Percentiles rank a stretch among this genome's conserved stretches.
phyloP scores from a whole-genome alignment of 352 stramenopile species.

The Nothophytophthora sp. region DNA sequence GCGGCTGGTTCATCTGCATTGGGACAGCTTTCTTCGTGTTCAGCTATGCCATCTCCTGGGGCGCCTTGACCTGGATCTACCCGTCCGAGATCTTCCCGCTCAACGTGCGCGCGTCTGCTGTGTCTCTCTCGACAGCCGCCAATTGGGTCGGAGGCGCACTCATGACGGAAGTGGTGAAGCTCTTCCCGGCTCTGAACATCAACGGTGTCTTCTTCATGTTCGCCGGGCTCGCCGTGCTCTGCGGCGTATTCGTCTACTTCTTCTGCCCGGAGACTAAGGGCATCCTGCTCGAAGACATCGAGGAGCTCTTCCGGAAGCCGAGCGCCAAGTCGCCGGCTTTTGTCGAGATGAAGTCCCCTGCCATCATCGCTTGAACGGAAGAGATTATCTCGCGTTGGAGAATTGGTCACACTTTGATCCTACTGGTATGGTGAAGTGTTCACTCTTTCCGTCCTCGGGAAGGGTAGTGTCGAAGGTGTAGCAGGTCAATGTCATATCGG shows the following conservation, averaged over 20 bases:
- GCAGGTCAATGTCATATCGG: too few species aligned
- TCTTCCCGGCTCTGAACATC: conserved; percentile 40
- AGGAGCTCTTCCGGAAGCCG: conserved; percentile 30
- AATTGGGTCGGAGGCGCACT: conserved; percentile 35
- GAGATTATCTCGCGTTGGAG: background rate
- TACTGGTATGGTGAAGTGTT: background rate
- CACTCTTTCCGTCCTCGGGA: background rate
- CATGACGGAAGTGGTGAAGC: conserved; percentile 32
- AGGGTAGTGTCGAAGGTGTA: background rate
- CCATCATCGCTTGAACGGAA: conserved; percentile 6
- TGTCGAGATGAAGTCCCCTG: conserved; percentile 29
- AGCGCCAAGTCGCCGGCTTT: conserved; percentile 19
- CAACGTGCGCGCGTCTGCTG: conserved; percentile 33
- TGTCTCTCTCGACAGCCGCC: conserved; percentile 31
- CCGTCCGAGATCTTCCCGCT: conserved; percentile 39
- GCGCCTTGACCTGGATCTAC: conserved; percentile 37
- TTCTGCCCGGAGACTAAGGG: conserved; percentile 47
- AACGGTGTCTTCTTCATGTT: conserved; percentile 66
- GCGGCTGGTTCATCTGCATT: conserved; percentile 40
- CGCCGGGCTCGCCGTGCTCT: conserved; percentile 32
- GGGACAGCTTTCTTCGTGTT: conserved; percentile 28
- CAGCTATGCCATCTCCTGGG: conserved; percentile 20
- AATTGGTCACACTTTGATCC: too few species aligned
- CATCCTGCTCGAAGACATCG: conserved; percentile 46
- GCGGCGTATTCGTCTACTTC: conserved; percentile 39